Percentiles rank a stretch among this genome's conserved stretches.
phyloP scores from a whole-genome alignment of 1,139 yeast species.

The Suhomyces maxii region DNA sequence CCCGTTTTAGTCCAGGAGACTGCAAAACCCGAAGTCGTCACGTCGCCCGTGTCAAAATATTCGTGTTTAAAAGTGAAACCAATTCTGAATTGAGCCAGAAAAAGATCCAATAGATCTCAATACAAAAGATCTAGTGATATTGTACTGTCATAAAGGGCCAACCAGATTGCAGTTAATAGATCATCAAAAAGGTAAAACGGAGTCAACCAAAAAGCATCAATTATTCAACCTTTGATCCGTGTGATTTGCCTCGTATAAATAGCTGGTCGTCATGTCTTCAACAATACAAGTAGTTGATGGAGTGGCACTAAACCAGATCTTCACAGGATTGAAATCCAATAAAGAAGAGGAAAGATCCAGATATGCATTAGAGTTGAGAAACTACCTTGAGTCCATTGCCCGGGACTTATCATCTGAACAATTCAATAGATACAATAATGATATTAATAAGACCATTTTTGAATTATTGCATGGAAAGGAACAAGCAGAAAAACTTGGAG shows the following conservation, averaged over 20 bases:
- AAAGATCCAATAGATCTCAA: no score
- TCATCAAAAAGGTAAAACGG: neutral
- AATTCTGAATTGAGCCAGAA: no score
- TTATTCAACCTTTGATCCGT: neutral
- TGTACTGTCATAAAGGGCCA: neutral
- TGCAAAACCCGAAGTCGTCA: no score
- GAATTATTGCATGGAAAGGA: slow-evolving; percentile 80
- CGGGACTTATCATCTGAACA: slow-evolving; percentile 78
- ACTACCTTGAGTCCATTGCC: slow-evolving; percentile 66
- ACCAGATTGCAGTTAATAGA: neutral
- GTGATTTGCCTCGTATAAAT: neutral
- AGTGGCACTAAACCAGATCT: slow-evolving; percentile 53
- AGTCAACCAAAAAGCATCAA: neutral
- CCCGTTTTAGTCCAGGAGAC: no score
- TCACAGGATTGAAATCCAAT: slow-evolving; percentile 52
- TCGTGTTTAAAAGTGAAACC: no score
- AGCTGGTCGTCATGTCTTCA: slow-evolving; percentile 24
- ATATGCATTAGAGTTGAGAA: slow-evolving; percentile 67
- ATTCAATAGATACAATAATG: slow-evolving; percentile 77
- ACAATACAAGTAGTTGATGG: slow-evolving; percentile 47
- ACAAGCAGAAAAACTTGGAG: slow-evolving; percentile 76
- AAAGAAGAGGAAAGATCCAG: slow-evolving; percentile 52
- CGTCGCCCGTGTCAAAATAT: no score
- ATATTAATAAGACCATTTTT: slow-evolving; percentile 83
- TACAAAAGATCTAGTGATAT: no score